phyloP scores from a whole-genome alignment of 306 rosid species.

The Macrotyloma uniflorum region DNA sequence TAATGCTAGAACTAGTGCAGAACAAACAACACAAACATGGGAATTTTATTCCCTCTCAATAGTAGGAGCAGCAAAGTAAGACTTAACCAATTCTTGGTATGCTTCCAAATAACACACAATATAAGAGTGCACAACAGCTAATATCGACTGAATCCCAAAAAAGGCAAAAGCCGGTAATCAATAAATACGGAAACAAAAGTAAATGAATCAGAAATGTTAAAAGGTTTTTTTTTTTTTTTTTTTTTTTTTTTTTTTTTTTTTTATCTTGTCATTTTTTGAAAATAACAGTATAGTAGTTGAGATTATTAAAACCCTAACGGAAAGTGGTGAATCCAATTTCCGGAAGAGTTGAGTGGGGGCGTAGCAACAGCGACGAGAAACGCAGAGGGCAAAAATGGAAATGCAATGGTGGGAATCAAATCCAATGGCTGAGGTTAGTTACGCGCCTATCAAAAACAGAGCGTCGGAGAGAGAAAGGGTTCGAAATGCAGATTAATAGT shows the following conservation, averaged over 20 bases:
- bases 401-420: conserved; percentile 30
- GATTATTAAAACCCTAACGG: conserved; percentile 48
- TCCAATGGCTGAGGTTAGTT: conserved; percentile 20
- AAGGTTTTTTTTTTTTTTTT: background rate
- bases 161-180: background rate
- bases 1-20: background rate
- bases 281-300: conserved; percentile 1
- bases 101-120: conserved; percentile 6
- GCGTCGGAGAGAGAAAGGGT: conserved; percentile 28
- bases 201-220: conserved; percentile 33
- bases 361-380: conserved; percentile 42
- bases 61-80: conserved; percentile 4
- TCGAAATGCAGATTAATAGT: background rate
- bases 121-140: background rate
- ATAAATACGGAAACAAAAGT: conserved; percentile 30
- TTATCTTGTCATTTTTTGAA: background rate
- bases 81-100: conserved; percentile 1
- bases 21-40: conserved; percentile 27
- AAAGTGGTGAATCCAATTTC: conserved; percentile 44
- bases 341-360: conserved; percentile 43
- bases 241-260: background rate
- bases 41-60: background rate
- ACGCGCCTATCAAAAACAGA: conserved; percentile 48
- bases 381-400: conserved; percentile 32
- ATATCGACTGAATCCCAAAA: background rate